Evolutionary conservation across 768 basidiomycete genomes (phyloP).

Genomic region (Termitomyces sp.): DNA sequence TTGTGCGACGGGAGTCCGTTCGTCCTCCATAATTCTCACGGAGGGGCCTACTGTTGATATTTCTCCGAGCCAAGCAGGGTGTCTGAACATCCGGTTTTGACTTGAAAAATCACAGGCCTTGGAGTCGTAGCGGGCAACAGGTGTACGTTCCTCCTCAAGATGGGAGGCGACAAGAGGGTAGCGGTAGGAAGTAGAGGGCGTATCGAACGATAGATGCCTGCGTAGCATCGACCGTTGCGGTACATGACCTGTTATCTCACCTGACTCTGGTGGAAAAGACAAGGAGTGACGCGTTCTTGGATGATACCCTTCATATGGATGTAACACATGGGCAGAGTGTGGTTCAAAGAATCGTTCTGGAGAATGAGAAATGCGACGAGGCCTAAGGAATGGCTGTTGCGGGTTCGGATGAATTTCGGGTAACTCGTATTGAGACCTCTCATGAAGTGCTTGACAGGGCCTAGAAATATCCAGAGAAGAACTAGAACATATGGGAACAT

Average conservation of each 20-base stretch:
- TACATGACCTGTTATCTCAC: not conserved
- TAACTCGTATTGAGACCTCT: not conserved
- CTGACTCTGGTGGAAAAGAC: not conserved
- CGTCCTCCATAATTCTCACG: conserved; percentile 5
- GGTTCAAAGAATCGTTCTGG: not conserved
- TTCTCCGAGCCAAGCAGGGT: conserved; percentile 4
- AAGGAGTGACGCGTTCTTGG: not conserved
- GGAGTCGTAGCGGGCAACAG: not conserved
- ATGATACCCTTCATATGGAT: not conserved
- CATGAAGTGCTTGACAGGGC: not conserved
- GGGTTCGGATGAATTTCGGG: not conserved
- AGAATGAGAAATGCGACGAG: not conserved
- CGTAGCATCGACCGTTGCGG: not conserved
- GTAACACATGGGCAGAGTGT: not conserved
- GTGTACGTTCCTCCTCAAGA: conserved; percentile 1
- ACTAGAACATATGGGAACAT: conserved; percentile 5
- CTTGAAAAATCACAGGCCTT: not conserved
- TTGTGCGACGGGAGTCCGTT: conserved; percentile 14
- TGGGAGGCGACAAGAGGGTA: not conserved
- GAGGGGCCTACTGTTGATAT: conserved; percentile 7
- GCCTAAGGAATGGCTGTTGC: not conserved
- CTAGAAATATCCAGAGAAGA: conserved; percentile 1
- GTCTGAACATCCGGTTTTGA: not conserved
- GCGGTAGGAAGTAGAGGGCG: not conserved
- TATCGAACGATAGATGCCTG: not conserved